Evolutionary conservation across 139 green algal genomes (phyloP).

Genomic region (Micromonas commoda): DNA sequence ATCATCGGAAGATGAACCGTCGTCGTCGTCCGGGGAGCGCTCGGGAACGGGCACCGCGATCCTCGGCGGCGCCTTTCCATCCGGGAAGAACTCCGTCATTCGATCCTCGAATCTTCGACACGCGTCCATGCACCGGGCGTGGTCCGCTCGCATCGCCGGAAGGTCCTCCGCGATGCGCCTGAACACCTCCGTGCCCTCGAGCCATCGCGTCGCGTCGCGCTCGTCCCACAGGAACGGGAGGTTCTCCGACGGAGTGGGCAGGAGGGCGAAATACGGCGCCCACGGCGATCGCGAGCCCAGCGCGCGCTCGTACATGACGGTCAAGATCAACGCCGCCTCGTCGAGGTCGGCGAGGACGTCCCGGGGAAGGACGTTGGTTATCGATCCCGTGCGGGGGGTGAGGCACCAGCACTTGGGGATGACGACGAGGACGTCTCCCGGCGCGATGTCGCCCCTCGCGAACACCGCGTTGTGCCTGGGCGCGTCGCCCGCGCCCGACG

Average conservation of each 20-base stretch:
- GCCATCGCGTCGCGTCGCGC: background rate
- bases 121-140: background rate
- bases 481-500: no score
- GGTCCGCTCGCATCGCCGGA: background rate
- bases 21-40: background rate
- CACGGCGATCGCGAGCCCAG: background rate
- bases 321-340: background rate
- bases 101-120: background rate
- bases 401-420: background rate
- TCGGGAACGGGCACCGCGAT: background rate
- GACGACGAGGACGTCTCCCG: background rate
- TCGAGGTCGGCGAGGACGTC: background rate
- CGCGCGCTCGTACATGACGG: background rate
- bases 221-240: constrained; percentile 1
- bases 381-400: background rate
- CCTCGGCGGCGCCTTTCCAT: background rate
- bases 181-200: background rate
- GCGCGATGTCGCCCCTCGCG: background rate
- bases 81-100: background rate
- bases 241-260: background rate
- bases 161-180: background rate
- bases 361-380: background rate
- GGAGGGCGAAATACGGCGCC: background rate
- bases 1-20: background rate
- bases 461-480: background rate